A percentile compares a stretch with the other conserved stretches of the same genome.
Conservation (phyloP, 306 rosid species). For the Prunus padus region DNA sequence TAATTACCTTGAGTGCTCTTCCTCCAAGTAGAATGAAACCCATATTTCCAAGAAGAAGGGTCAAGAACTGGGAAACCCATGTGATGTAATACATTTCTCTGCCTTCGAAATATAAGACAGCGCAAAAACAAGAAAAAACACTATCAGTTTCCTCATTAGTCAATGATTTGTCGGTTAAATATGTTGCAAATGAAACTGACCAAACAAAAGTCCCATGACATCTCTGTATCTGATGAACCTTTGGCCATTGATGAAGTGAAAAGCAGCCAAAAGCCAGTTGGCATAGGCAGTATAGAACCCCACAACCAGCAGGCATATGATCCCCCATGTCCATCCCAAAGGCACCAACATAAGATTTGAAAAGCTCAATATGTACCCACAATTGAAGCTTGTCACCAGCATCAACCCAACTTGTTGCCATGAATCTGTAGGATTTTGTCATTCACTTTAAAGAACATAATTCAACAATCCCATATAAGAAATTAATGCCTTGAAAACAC, state of each 20-base stretch:
- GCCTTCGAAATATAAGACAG: slow-evolving; percentile 17
- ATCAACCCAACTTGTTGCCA: slow-evolving; percentile 72
- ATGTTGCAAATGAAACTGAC: slow-evolving; percentile 14
- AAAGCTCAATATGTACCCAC: slow-evolving; percentile 55
- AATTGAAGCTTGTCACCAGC: slow-evolving; percentile 48
- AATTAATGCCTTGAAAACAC: not conserved
- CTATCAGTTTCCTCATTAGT: not conserved
- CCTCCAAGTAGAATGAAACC: slow-evolving; percentile 64
- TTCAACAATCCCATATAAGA: not conserved
- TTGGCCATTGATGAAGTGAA: slow-evolving; percentile 51
- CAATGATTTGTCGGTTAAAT: not conserved
- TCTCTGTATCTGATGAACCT: slow-evolving; percentile 75
- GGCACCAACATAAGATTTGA: slow-evolving; percentile 53
- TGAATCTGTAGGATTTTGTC: slow-evolving; percentile 36
- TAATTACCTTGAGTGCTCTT: slow-evolving; percentile 51
- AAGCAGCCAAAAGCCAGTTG: slow-evolving; percentile 59
- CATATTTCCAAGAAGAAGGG: slow-evolving; percentile 57
- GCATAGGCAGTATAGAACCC: slow-evolving; percentile 62
- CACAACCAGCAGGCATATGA: slow-evolving; percentile 39
- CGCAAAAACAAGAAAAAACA: not conserved
- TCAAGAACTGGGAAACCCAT: slow-evolving; percentile 49
- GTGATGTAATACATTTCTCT: slow-evolving; percentile 44
- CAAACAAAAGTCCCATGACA: slow-evolving; percentile 52
- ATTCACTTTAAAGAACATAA: too few species aligned
- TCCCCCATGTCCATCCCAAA: slow-evolving; percentile 65